Base-by-base conservation (phyloP, 305 asterid genomes). In the Fraxinus xanthoxyloides region DNA sequence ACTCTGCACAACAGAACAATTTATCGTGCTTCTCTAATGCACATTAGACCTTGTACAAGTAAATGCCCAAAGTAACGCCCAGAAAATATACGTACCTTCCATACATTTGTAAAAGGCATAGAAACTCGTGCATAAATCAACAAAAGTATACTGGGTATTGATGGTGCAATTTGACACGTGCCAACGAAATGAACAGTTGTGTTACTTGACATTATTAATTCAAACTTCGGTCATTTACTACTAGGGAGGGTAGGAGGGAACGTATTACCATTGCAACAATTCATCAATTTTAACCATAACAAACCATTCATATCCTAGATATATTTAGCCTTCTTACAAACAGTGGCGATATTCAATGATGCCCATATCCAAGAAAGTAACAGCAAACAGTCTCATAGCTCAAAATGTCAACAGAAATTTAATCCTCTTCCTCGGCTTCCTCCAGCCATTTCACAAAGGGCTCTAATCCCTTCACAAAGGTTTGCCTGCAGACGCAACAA, bases 371-470 rank as follows among this genome's bases (percentile, higher is more conserved):
- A 75, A 46, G 43, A 78, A 83, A 79, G 75, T 54, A 78, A 85
- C 35, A 4, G 76, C 79, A 67, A 84, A 38, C 73, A 43, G 13
- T 2, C 32, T 2, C 32, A 19, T 13, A 69, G 21, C 79, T 43
- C 35, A 1, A n/a, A 69, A 46, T 59, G 34, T 30, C 48, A 54
- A 7, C 15, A 75, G 48, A 70, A 76, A 31, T 70, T 95, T 82
- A 93, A 40, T 95, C 99, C 89, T 95, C 98, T 83, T 96, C 99
- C 89, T 96, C 99, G 0, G 99, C 99, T 89, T 96, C 99, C 85
- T 96, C 99, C 48, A 96, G 93, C 99, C 99, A 96, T 82, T 92
- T 93, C 69, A 96, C 94, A 72, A 96, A 93, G 12, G 97, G 97
- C 91, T 96, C 99, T 91, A 96, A 84, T 0, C 97, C 88, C 92